These are phyloP conservation scores for Sphagnurus paluster DNA, from an alignment of 1,284 basidiomycete genomes.

Conservation along the genomic window DNA sequence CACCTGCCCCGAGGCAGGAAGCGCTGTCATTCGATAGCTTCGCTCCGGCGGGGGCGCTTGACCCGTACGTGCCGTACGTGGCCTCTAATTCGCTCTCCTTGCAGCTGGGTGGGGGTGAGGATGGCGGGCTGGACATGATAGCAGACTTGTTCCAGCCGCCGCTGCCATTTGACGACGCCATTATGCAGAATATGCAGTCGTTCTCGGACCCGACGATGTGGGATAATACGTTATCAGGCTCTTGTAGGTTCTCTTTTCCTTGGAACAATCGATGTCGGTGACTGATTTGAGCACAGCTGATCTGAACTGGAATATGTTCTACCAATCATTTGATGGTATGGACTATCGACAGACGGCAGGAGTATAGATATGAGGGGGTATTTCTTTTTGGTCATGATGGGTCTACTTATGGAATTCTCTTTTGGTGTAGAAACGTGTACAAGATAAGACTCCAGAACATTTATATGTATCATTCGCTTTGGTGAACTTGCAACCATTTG, in stretches of 20 bases:
- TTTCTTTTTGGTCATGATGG: no score
- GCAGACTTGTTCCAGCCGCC: conserved; percentile 51
- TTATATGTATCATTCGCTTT: no score
- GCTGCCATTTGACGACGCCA: conserved; percentile 57
- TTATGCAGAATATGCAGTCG: conserved; percentile 61
- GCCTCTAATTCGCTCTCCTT: conserved; percentile 16
- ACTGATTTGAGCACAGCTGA: conserved; percentile 23
- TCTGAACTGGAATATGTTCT: conserved; percentile 45
- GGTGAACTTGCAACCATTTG: no score
- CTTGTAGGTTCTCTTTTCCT: conserved; percentile 39
- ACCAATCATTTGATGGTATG: conserved; percentile 31
- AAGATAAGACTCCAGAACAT: no score
- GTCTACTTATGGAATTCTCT: no score
- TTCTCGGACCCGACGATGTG: conserved; percentile 50
- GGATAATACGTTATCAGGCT: conserved; percentile 52
- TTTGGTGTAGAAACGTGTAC: no score
- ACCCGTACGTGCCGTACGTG: conserved; percentile 34
- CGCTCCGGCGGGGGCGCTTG: conserved; percentile 35
- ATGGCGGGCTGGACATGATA: conserved; percentile 19
- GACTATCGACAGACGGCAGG: conserved; percentile 24
- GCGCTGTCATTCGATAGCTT: conserved; percentile 52
- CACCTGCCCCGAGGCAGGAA: conserved; percentile 39
- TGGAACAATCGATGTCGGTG: neutral
- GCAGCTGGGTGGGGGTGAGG: conserved; percentile 18
- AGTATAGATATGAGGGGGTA: no score